phyloP scores from a whole-genome alignment of 2,329 filamentous ascomycete species.

The Coniochaeta pulveracea region DNA sequence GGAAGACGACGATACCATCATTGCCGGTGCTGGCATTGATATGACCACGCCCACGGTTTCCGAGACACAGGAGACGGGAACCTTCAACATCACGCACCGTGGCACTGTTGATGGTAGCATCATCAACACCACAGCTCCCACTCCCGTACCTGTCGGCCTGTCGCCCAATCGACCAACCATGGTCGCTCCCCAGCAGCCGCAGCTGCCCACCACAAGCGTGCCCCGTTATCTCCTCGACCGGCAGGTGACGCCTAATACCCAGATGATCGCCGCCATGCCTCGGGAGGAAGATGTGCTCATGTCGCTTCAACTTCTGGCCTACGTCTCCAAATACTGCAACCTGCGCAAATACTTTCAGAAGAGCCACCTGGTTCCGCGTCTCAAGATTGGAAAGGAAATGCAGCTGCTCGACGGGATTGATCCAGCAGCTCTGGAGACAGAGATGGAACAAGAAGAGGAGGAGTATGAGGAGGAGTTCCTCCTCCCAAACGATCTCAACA shows the following conservation, averaged over 20 bases:
- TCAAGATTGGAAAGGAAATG: constrained; percentile 82
- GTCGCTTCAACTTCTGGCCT: constrained; percentile 91
- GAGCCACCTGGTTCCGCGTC: constrained; percentile 82
- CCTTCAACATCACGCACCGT: constrained; percentile 89
- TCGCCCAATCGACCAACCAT: constrained; percentile 63
- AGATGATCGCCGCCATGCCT: constrained; percentile 82
- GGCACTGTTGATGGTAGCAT: constrained; percentile 77
- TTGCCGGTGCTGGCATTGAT: constrained; percentile 64
- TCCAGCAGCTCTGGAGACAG: constrained; percentile 15
- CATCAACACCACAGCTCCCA: constrained; percentile 58
- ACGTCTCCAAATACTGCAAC: constrained; percentile 98
- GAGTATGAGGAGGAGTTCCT: constrained; percentile 79
- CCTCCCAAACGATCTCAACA: constrained; percentile 90
- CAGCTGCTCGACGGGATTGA: constrained; percentile 65
- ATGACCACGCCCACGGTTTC: constrained; percentile 69
- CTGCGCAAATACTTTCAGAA: constrained; percentile 90
- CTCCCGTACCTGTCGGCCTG: constrained; percentile 57
- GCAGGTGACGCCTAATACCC: constrained; percentile 54
- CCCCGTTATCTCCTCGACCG: constrained; percentile 73
- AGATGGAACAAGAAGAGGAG: constrained; percentile 35
- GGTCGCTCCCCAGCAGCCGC: constrained; percentile 63
- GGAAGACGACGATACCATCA: constrained; percentile 69
- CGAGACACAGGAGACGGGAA: constrained; percentile 75
- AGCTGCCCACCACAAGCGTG: constrained; percentile 57
- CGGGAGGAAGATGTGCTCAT: constrained; percentile 96